phyloP scores from a whole-genome alignment of 2,329 filamentous ascomycete species.

The Ploettnerulaceae sp. region DNA sequence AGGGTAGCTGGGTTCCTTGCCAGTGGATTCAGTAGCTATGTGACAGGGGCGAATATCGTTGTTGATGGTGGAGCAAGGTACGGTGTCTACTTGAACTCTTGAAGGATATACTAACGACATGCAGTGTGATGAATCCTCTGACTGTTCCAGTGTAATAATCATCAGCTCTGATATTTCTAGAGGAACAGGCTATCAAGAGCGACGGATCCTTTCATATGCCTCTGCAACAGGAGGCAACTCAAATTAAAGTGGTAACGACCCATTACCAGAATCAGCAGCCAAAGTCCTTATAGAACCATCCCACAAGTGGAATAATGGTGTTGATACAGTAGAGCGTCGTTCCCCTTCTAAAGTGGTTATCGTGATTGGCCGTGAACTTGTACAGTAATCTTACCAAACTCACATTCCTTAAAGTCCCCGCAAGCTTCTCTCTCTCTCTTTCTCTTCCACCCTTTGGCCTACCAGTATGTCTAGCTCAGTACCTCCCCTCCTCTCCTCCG shows the following conservation, averaged over 20 bases:
- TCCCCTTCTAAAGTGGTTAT: constrained; percentile 11
- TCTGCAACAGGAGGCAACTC: too few species aligned
- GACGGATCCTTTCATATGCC: neutral
- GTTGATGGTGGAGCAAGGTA: constrained; percentile 53
- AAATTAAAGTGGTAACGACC: too few species aligned
- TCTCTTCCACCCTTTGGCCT: neutral
- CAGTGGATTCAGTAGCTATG: constrained; percentile 57
- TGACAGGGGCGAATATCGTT: constrained; percentile 57
- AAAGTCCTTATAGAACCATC: too few species aligned
- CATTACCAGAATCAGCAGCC: too few species aligned
- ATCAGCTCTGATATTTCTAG: neutral
- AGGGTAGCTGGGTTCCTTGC: constrained; percentile 58
- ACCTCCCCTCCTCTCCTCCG: constrained; percentile 26
- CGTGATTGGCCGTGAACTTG: constrained; percentile 8
- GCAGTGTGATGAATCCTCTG: constrained; percentile 39
- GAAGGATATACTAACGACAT: neutral
- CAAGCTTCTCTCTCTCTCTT: neutral
- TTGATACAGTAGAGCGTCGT: neutral
- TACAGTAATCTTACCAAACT: too few species aligned
- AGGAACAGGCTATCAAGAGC: neutral
- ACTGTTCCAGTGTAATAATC: constrained; percentile 36
- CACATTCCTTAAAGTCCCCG: too few species aligned
- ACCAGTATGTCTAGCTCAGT: constrained; percentile 22
- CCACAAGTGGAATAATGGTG: neutral
- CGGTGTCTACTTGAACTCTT: neutral